Evolutionary conservation across 768 basidiomycete genomes (phyloP).

Genomic region (Leccinum boreale): DNA sequence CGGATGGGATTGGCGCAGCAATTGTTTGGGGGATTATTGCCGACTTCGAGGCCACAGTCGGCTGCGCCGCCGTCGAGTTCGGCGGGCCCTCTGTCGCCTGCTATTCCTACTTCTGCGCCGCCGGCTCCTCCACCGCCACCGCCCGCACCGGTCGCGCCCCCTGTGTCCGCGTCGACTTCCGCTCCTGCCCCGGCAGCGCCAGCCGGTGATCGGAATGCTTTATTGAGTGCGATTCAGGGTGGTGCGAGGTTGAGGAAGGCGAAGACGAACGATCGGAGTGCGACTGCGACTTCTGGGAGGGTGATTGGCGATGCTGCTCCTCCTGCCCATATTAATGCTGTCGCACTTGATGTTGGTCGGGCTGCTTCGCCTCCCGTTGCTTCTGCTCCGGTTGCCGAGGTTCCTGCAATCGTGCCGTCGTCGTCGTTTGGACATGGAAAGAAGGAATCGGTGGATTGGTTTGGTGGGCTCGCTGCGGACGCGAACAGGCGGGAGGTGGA

Average conservation of each 20-base stretch:
- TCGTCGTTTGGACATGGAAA: slow-evolving; percentile 39
- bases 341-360: slow-evolving; percentile 28
- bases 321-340: slow-evolving; percentile 62
- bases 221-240: slow-evolving; percentile 77
- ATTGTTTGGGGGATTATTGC: slow-evolving; percentile 73
- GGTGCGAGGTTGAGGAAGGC: slow-evolving; percentile 71
- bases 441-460: slow-evolving; percentile 89
- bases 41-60: slow-evolving; percentile 52
- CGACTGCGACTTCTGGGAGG: slow-evolving; percentile 61
- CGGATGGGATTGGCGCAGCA: slow-evolving; percentile 73
- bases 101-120: slow-evolving; percentile 35
- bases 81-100: slow-evolving; percentile 26
- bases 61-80: slow-evolving; percentile 37
- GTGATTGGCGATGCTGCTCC: slow-evolving; percentile 76
- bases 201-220: slow-evolving; percentile 55
- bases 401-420: slow-evolving; percentile 14
- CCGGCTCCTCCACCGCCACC: slow-evolving; percentile 38
- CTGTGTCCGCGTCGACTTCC: slow-evolving; percentile 31
- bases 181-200: slow-evolving; percentile 42
- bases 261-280: slow-evolving; percentile 82
- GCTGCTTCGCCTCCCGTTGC: slow-evolving; percentile 26
- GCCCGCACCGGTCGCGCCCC: slow-evolving; percentile 9
- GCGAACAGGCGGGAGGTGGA: slow-evolving; percentile 45
- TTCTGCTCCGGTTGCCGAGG: slow-evolving; percentile 20
- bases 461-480: slow-evolving; percentile 72